A percentile compares a stretch with the other conserved stretches of the same genome.
Conservation (phyloP, 176 grass and related monocot species). For the Poa pratensis region DNA sequence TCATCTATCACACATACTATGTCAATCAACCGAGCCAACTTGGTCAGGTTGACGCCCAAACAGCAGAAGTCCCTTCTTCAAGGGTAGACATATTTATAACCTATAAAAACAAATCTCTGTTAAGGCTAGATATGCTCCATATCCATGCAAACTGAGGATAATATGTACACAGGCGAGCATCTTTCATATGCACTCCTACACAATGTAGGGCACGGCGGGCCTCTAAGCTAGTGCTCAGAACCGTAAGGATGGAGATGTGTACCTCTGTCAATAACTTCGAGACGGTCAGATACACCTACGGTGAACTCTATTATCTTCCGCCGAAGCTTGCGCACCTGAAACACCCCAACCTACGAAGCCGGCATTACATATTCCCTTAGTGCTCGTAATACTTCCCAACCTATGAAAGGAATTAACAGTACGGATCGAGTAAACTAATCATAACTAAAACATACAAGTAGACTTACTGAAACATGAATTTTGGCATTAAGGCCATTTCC, state of each 20-base stretch:
- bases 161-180: neutral
- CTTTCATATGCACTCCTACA: neutral
- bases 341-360: neutral
- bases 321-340: neutral
- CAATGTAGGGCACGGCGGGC: too few species aligned
- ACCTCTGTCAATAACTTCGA: neutral
- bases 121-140: neutral
- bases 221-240: neutral
- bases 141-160: neutral
- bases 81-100: neutral
- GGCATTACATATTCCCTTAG: neutral
- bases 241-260: neutral
- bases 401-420: neutral
- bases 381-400: neutral
- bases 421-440: neutral
- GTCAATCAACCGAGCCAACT: too few species aligned
- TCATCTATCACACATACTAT: neutral
- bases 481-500: neutral
- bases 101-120: neutral
- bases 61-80: neutral
- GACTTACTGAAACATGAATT: conserved; percentile 12
- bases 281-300: neutral
- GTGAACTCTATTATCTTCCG: neutral
- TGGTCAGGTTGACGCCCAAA: too few species aligned
- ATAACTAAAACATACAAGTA: neutral